Base-by-base conservation (phyloP, 2,329 filamentous ascomycete species). In the Kalmusia sp. region DNA sequence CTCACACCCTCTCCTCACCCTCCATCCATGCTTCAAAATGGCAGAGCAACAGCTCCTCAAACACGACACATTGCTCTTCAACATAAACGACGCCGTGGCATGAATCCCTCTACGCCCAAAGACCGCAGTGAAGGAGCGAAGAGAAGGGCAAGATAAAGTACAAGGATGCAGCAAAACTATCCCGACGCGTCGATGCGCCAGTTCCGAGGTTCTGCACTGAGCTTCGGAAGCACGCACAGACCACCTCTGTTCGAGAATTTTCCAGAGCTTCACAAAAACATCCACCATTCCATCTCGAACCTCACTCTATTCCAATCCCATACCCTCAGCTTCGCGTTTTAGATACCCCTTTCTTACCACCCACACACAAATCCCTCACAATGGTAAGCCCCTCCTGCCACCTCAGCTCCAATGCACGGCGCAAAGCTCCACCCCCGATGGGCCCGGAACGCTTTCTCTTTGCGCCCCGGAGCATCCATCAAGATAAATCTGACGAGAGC, bases 41-140 rank as follows among this genome's bases (percentile, higher is more conserved):
- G 59, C 46, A 55, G 63, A 69, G 64, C 55, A 67, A 55, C 62
- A 64, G 41, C 58, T 65, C 67, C 69, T 69, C 64, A 69, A 35
- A 41, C 62, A 51, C 58, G 65, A 57, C 52, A 61, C 69, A 72
- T 73, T 66, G 53, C 58, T 69, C 66, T 63, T 65, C 69, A 63
- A 71, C 71, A 74, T 74, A 58, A 58, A 71, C 60, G 51, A 47
- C 24, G 52, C 47, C 53, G 55, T 58, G 47, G 59, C 63, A 65
- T 67, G 49, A 55, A 43, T 25, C 15, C 9, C 40, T 9, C 40
- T 11, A 12, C 27, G 1, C 9, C 12, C 28, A 11, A 2, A 21
- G 3, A 55, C 37, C 31, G 24, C 49, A 39, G 25, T 25, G 33
- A 21, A 19, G 22, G 5, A 6, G 30, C 3, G 19, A 37, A 44